Evolutionary conservation across 2,329 filamentous ascomycete species (phyloP), one percentile per base, ranked within the genome.

Genomic region (Trichoderma koningii): DNA sequence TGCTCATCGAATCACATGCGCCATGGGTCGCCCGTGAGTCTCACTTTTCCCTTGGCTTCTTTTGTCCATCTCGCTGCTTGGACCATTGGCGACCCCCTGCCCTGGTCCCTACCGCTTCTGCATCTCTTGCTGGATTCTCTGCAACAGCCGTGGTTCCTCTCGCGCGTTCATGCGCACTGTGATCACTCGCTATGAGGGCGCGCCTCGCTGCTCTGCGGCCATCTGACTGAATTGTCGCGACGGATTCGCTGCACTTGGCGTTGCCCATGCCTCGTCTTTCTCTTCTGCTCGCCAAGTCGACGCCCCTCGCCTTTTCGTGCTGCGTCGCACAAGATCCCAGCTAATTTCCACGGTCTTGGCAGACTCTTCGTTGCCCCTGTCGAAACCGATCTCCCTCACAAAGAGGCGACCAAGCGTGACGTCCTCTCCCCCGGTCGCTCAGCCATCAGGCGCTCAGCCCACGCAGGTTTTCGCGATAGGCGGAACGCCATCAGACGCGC

Each of bases 361-460:
- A 83, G 81, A 68, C 73, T 83, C 38, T 83, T 81, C 68, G 71
- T 81, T 61, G 78, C 80, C 44, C 80, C 79, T 41, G 76, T 80
- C 68, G 78, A 81, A 69, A 80, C 80, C 55, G 79, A 81, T 66
- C 63, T 80, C 51, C 70, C 74, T 15, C 69, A 73, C 53, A 80
- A 79, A 68, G 61, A 75, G 41, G 67, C 74, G 28, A 69, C 70
- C 44, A 80, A 76, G 65, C 66, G 47, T 57, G 57, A 69, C 48
- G 64, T 69, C 19, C 68, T 72, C 6, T 76, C 76, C 26, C 72
- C 73, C 45, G 69, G 74, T 51, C 79, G 79, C 55, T 77, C 79
- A 12, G 71, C 75, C n/a, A 81, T 81, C 45, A 76, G 79, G 55
- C 79, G 78, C 63, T 59, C 69, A 23, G 71, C 70, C 62, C 78